phyloP scores from a whole-genome alignment of 2,329 filamentous ascomycete genomes.

The Didymella arachidicola region DNA sequence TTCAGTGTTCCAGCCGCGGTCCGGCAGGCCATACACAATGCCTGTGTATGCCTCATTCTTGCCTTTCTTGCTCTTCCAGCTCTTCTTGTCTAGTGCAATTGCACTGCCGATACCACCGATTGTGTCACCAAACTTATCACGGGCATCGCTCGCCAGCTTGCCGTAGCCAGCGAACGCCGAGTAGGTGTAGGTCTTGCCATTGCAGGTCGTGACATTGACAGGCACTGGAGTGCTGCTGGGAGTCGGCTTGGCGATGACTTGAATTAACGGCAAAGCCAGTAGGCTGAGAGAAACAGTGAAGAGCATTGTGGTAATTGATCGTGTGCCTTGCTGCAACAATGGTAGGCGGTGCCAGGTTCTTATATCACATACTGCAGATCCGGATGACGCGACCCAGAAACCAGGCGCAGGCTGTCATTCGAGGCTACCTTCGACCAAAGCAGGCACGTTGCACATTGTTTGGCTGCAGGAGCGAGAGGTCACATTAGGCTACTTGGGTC shows the following conservation, averaged over 20 bases:
- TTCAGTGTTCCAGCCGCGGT: constrained; percentile 77
- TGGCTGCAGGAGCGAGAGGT: constrained; percentile 20
- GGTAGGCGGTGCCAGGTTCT: background rate
- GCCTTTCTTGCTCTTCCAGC: constrained; percentile 65
- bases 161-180: constrained; percentile 73
- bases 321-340: constrained; percentile 9
- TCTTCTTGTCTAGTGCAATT: constrained; percentile 66
- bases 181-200: constrained; percentile 70
- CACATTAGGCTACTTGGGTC: constrained; percentile 9
- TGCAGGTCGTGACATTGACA: constrained; percentile 59
- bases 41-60: constrained; percentile 62
- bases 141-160: constrained; percentile 62
- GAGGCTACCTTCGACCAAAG: background rate
- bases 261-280: constrained; percentile 27
- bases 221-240: constrained; percentile 11
- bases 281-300: constrained; percentile 25
- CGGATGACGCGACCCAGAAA: constrained; percentile 20
- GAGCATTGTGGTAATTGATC: constrained; percentile 30
- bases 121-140: constrained; percentile 74
- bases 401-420: constrained; percentile 15
- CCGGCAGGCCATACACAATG: constrained; percentile 69
- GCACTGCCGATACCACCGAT: constrained; percentile 72
- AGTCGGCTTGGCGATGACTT: constrained; percentile 31
- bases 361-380: constrained; percentile 23
- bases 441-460: constrained; percentile 29